These are phyloP conservation scores for Arabidopsis hybrid DNA, from an alignment of 441 rosid species.

Conservation along the genomic window DNA sequence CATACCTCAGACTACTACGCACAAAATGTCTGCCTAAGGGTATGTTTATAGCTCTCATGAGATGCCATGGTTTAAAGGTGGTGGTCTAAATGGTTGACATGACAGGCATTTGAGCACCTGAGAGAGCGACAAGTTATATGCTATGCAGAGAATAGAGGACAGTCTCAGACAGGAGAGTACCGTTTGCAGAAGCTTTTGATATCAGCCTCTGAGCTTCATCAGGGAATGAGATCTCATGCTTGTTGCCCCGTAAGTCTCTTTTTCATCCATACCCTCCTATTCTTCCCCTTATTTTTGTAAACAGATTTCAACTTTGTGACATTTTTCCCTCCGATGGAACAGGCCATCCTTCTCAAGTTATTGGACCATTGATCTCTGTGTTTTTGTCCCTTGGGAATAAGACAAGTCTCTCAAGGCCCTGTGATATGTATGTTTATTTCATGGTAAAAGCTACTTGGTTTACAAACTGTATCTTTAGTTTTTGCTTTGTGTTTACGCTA, in stretches of 20 bases:
- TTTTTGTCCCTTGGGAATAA: neutral
- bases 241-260: constrained; percentile 91
- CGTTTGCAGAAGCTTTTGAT: constrained; percentile 80
- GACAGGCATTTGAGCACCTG: constrained; percentile 92
- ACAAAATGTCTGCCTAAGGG: constrained; percentile 69
- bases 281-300: constrained; percentile 8
- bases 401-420: constrained; percentile 9
- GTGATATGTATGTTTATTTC: constrained; percentile 13
- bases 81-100: constrained; percentile 35
- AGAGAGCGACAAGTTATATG: constrained; percentile 70
- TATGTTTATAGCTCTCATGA: constrained; percentile 50
- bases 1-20: constrained; percentile 83
- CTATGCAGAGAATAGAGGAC: constrained; percentile 72
- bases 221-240: constrained; percentile 76
- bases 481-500: constrained; percentile 12
- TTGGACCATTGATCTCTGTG: constrained; percentile 42
- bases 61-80: constrained; percentile 22
- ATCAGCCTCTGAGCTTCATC: constrained; percentile 71
- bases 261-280: constrained; percentile 1
- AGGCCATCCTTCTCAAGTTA: constrained; percentile 49
- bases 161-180: constrained; percentile 74
- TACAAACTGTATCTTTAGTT: neutral
- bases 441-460: constrained; percentile 10
- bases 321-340: constrained; percentile 27
- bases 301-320: constrained; percentile 21